phyloP scores from a whole-genome alignment of 768 basidiomycete species.

The Boletus tomentosulus region DNA sequence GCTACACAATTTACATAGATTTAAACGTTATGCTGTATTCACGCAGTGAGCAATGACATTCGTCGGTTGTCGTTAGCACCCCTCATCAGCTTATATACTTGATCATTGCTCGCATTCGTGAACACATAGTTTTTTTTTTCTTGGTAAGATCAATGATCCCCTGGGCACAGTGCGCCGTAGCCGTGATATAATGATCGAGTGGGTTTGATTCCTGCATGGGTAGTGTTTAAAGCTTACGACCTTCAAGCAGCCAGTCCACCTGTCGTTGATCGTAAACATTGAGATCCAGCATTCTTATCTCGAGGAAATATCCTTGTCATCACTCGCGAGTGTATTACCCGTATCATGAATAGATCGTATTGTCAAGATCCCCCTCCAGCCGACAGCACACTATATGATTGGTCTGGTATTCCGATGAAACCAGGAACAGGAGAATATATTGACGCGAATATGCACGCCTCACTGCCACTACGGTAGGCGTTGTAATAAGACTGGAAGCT shows the following conservation, averaged over 20 bases:
- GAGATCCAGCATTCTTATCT: no score
- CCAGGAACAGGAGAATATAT: no score
- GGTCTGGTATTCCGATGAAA: no score
- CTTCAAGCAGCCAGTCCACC: neutral
- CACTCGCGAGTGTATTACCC: neutral
- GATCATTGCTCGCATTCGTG: neutral
- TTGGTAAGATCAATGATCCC: neutral
- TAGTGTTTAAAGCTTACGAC: neutral
- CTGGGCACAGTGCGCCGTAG: neutral
- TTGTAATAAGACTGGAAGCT: no score
- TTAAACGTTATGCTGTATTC: constrained; percentile 3
- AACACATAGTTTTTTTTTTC: neutral
- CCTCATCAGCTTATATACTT: constrained; percentile 1
- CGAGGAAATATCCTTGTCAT: no score
- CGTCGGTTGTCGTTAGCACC: constrained; percentile 1
- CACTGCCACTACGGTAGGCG: no score
- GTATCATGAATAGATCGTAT: neutral
- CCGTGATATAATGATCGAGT: neutral
- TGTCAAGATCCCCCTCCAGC: neutral
- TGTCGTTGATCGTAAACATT: no score
- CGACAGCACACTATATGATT: neutral
- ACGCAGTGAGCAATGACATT: constrained; percentile 7
- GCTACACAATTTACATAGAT: constrained; percentile 51
- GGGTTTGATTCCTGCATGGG: neutral
- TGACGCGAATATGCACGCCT: no score